These are phyloP conservation scores for Hura crepitans DNA, from an alignment of 441 rosid species.

Conservation along the genomic window DNA sequence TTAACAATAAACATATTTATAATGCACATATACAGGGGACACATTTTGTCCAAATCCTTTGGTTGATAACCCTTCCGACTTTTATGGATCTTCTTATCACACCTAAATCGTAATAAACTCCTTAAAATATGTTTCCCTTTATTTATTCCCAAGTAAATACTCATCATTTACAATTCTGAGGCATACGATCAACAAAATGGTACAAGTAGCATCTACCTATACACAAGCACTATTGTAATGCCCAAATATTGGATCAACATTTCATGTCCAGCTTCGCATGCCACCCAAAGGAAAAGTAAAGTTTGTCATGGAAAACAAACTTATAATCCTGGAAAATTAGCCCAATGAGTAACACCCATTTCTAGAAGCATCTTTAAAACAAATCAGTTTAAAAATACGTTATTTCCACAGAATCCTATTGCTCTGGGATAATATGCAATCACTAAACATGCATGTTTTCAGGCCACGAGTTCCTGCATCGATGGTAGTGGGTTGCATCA, in stretches of 20 bases:
- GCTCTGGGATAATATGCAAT: not conserved
- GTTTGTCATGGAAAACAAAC: not conserved
- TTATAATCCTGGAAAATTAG: not conserved
- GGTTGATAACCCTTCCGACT: not conserved
- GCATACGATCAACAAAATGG: not conserved
- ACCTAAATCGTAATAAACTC: conserved; percentile 9
- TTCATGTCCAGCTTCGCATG: conserved; percentile 2
- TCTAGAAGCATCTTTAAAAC: not conserved
- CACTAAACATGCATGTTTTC: not conserved
- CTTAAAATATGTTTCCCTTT: not conserved
- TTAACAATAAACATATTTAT: not conserved
- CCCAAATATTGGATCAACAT: not conserved
- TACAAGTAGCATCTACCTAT: not conserved
- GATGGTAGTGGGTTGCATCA: not conserved
- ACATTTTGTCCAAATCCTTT: not conserved
- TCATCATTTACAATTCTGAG: not conserved
- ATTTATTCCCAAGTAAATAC: not conserved
- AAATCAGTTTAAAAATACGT: not conserved
- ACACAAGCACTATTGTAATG: not conserved
- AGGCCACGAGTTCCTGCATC: not conserved
- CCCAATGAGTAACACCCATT: not conserved
- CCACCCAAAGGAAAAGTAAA: not conserved
- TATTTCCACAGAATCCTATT: not conserved
- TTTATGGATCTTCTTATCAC: not conserved
- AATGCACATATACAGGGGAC: conserved; percentile 1